Evolutionary conservation across 2,329 filamentous ascomycete species (phyloP).

Genomic region (Penicillium concentricum): DNA sequence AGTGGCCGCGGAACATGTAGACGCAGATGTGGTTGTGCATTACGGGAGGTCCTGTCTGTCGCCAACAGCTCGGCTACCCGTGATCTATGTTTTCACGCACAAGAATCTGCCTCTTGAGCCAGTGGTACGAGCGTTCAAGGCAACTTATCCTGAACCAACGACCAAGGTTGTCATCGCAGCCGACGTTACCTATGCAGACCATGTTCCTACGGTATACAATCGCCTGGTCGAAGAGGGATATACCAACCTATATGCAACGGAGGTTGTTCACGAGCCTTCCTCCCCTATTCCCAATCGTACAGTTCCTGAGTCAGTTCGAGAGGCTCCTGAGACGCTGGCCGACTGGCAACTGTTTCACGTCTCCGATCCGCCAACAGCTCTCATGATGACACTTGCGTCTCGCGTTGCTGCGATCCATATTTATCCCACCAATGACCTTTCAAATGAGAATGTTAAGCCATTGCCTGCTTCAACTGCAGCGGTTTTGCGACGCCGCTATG

Average conservation of each 20-base stretch:
- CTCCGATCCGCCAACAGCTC: conserved; percentile 72
- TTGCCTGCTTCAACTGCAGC: conserved; percentile 54
- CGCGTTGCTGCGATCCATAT: conserved; percentile 78
- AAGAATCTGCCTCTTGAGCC: conserved; percentile 64
- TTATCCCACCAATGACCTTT: conserved; percentile 59
- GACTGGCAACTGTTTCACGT: conserved; percentile 82
- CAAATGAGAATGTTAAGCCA: conserved; percentile 34
- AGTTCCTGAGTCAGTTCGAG: conserved; percentile 54
- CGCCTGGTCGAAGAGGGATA: conserved; percentile 66
- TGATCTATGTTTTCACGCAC: conserved; percentile 85
- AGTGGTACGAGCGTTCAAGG: conserved; percentile 61
- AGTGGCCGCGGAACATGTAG: conserved; percentile 88
- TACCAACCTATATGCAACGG: conserved; percentile 64
- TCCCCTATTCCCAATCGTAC: conserved; percentile 82
- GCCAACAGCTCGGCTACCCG: conserved; percentile 80
- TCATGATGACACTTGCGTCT: conserved; percentile 83
- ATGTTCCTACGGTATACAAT: conserved; percentile 61
- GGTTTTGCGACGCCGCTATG: conserved; percentile 80
- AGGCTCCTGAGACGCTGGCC: conserved; percentile 53
- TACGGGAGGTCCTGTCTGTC: conserved; percentile 92
- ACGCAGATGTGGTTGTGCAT: conserved; percentile 88
- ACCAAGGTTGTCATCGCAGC: conserved; percentile 77
- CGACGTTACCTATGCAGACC: conserved; percentile 80
- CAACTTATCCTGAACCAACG: conserved; percentile 64
- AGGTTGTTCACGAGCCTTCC: conserved; percentile 73